These are phyloP conservation scores for Macrocybe gigantea DNA, from an alignment of 768 basidiomycete species.

Conservation along the genomic window DNA sequence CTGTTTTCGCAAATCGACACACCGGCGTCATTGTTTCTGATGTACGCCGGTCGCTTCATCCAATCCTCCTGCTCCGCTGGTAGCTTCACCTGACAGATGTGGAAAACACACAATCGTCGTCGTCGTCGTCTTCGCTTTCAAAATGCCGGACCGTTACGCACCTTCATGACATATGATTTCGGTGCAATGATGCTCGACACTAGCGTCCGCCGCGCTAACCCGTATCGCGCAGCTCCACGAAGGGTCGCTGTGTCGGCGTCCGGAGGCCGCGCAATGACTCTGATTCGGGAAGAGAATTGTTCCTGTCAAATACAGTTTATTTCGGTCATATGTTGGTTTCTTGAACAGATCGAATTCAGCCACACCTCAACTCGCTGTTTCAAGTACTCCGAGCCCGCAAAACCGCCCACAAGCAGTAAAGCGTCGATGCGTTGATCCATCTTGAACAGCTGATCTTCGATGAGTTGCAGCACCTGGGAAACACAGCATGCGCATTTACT, in stretches of 20 bases:
- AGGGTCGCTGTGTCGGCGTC: conserved; percentile 88
- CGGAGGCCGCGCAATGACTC: conserved; percentile 74
- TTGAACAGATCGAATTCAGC: conserved; percentile 7
- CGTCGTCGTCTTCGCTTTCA: too few relatives aligned
- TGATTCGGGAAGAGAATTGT: conserved; percentile 59
- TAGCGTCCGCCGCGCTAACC: conserved; percentile 65
- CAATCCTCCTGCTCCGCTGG: conserved; percentile 85
- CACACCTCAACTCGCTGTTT: conserved; percentile 72
- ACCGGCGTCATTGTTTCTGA: conserved; percentile 70
- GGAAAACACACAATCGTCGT: too few relatives aligned
- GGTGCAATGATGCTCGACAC: conserved; percentile 83
- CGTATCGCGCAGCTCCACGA: conserved; percentile 86
- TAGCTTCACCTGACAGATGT: conserved; percentile 61
- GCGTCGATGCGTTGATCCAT: conserved; percentile 75
- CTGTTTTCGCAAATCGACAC: conserved; percentile 81
- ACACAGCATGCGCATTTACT: conserved; percentile 1
- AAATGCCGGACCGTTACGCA: conserved; percentile 17
- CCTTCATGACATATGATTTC: conserved; percentile 84
- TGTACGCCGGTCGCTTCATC: conserved; percentile 81
- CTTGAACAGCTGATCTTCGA: conserved; percentile 68
- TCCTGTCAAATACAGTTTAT: conserved; percentile 34
- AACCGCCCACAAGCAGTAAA: conserved; percentile 85
- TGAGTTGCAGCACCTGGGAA: conserved; percentile 64
- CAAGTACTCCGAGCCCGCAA: conserved; percentile 81
- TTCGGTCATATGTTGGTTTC: conserved; percentile 8